phyloP scores from a whole-genome alignment of 352 stramenopile species.

The Pythium sukuiense region DNA sequence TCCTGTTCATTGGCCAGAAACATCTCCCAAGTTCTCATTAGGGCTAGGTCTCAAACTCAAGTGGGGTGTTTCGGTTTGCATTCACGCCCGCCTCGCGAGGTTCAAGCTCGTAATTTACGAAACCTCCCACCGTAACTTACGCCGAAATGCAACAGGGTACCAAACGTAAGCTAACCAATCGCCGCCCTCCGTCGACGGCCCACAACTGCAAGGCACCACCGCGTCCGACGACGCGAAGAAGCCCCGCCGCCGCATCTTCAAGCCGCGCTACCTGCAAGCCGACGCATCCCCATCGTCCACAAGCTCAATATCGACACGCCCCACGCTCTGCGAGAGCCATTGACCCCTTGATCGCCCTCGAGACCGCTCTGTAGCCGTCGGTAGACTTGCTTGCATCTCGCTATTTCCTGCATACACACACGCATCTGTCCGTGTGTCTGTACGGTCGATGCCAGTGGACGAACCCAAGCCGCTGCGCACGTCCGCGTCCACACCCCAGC shows the following conservation, averaged over 20 bases:
- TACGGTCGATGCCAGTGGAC: conserved; percentile 21
- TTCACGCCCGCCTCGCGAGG: conserved; percentile 8
- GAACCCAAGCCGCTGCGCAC: conserved; percentile 26
- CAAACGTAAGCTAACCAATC: conserved; percentile 24
- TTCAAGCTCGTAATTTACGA: conserved; percentile 35
- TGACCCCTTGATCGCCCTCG: background rate
- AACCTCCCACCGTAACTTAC: conserved; percentile 20
- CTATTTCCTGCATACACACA: background rate
- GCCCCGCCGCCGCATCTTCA: conserved; percentile 1
- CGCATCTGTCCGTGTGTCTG: background rate
- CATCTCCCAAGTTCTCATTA: background rate
- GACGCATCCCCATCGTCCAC: background rate
- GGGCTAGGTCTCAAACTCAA: background rate
- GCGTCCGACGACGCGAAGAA: background rate
- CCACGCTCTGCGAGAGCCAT: background rate
- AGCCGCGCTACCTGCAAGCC: conserved; percentile 3
- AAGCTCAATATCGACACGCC: background rate
- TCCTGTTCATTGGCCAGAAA: background rate
- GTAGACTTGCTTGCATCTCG: conserved; percentile 1
- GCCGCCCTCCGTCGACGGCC: conserved; percentile 8
- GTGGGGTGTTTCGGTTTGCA: conserved; percentile 35
- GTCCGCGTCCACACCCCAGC: conserved; percentile 25
- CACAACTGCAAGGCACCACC: conserved; percentile 27
- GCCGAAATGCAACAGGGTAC: conserved; percentile 6
- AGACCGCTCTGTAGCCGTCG: background rate